Conservation (phyloP, 495 filamentous ascomycete species). For the Jackrogersella minutella region DNA sequence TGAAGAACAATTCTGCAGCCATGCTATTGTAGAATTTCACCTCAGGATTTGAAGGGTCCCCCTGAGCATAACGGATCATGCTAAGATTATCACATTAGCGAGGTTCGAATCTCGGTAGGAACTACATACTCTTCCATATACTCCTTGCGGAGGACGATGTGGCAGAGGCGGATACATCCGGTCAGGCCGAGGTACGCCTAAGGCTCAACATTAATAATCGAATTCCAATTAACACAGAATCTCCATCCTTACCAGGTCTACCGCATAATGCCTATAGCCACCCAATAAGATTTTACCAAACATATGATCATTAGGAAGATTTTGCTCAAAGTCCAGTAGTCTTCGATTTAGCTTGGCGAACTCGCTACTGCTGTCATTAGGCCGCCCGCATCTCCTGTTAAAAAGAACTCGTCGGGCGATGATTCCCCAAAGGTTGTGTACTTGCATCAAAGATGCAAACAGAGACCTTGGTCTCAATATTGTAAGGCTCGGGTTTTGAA, state of each 20-base stretch:
- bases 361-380: conserved; percentile 54
- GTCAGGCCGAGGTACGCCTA: conserved; percentile 60
- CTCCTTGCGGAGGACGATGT: conserved; percentile 59
- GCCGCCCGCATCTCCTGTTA: conserved; percentile 47
- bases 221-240: not conserved
- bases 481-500: conserved; percentile 53
- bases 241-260: conserved; percentile 50
- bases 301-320: conserved; percentile 53
- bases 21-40: conserved; percentile 53
- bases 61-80: conserved; percentile 49
- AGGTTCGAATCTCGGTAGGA: not conserved
- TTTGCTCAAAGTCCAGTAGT: conserved; percentile 53
- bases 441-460: conserved; percentile 60
- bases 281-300: conserved; percentile 55
- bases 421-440: conserved; percentile 58
- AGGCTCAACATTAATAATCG: conserved; percentile 2
- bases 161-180: conserved; percentile 58
- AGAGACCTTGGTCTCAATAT: conserved; percentile 52
- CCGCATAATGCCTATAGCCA: conserved; percentile 52
- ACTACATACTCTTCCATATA: conserved; percentile 56
- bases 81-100: conserved; percentile 34
- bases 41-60: conserved; percentile 48
- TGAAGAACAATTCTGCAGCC: conserved; percentile 56
- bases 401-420: conserved; percentile 54
- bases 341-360: conserved; percentile 49